phyloP scores from a whole-genome alignment of 2,329 filamentous ascomycete species.

The Beauveria sp. region DNA sequence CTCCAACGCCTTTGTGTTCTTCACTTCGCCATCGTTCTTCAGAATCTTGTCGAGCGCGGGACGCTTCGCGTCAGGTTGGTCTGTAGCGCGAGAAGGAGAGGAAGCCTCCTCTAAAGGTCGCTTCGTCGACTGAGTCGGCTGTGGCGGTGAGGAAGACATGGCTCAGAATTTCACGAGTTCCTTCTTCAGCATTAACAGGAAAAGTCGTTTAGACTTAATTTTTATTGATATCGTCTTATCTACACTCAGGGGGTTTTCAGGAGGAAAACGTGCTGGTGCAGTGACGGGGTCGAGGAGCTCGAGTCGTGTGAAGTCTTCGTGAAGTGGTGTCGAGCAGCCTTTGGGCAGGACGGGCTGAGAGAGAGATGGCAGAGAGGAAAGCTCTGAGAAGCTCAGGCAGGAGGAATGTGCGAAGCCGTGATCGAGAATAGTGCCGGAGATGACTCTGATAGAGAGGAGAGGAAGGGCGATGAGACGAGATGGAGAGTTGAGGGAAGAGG shows the following conservation, averaged over 20 bases:
- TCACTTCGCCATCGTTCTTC: constrained; percentile 55
- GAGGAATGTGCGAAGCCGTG: constrained; percentile 5
- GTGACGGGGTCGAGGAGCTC: constrained; percentile 39
- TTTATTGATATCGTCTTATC: constrained; percentile 44
- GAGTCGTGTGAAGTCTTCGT: constrained; percentile 35
- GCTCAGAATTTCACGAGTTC: constrained; percentile 23
- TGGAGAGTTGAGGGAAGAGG: constrained; percentile 23
- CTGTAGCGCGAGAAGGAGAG: constrained; percentile 81
- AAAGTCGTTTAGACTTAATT: constrained; percentile 28
- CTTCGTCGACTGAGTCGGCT: constrained; percentile 68
- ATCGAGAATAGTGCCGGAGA: neutral
- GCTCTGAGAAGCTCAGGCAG: constrained; percentile 6
- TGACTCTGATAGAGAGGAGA: constrained; percentile 10
- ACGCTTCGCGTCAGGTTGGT: constrained; percentile 95
- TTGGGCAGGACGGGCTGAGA: constrained; percentile 24
- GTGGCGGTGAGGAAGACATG: constrained; percentile 67
- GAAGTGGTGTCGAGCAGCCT: constrained; percentile 31
- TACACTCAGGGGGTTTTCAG: constrained; percentile 76
- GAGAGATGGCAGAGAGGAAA: constrained; percentile 19
- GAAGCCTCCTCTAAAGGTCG: constrained; percentile 95
- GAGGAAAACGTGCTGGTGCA: constrained; percentile 93
- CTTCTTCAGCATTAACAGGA: neutral
- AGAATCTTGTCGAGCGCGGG: constrained; percentile 89
- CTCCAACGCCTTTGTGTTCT: constrained; percentile 30
- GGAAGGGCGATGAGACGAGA: constrained; percentile 26